Evolutionary conservation across 768 basidiomycete species (phyloP).

Genomic region (Trametopsis cervina): DNA sequence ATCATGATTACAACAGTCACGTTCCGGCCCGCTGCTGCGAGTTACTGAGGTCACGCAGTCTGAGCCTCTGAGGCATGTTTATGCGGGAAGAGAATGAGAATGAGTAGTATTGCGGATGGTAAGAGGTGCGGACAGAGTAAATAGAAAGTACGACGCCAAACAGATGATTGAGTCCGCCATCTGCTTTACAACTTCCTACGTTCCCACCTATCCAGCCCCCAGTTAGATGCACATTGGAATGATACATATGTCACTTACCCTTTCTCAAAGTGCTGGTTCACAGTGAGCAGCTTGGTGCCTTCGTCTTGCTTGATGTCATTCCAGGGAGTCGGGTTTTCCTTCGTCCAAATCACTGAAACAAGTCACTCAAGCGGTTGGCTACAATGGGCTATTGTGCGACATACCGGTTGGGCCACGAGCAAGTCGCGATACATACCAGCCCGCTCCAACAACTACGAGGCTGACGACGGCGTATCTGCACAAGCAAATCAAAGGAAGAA

Average conservation of each 20-base stretch:
- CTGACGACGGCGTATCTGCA: slow-evolving; percentile 46
- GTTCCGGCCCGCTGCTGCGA: too few relatives aligned
- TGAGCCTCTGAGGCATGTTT: background rate
- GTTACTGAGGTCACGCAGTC: too few relatives aligned
- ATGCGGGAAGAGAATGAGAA: background rate
- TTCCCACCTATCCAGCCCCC: slow-evolving; percentile 48
- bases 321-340: slow-evolving; percentile 83
- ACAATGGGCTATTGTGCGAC: slow-evolving; percentile 8
- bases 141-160: background rate
- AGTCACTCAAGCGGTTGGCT: background rate
- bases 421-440: slow-evolving; percentile 37
- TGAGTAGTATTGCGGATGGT: background rate
- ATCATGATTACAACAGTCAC: too few relatives aligned
- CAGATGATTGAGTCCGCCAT: background rate
- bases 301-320: slow-evolving; percentile 72
- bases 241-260: slow-evolving; percentile 37
- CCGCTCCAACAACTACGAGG: slow-evolving; percentile 32
- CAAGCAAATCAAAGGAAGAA: background rate
- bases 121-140: background rate
- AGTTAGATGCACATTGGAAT: slow-evolving; percentile 5
- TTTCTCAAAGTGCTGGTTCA: slow-evolving; percentile 72
- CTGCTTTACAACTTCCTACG: slow-evolving; percentile 58
- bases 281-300: slow-evolving; percentile 60
- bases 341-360: slow-evolving; percentile 51
- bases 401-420: slow-evolving; percentile 36